Evolutionary conservation across 192 early-diverging fungal species (phyloP), one percentile per base, ranked within the genome.

Genomic region (Dimargaris cristalligena): DNA sequence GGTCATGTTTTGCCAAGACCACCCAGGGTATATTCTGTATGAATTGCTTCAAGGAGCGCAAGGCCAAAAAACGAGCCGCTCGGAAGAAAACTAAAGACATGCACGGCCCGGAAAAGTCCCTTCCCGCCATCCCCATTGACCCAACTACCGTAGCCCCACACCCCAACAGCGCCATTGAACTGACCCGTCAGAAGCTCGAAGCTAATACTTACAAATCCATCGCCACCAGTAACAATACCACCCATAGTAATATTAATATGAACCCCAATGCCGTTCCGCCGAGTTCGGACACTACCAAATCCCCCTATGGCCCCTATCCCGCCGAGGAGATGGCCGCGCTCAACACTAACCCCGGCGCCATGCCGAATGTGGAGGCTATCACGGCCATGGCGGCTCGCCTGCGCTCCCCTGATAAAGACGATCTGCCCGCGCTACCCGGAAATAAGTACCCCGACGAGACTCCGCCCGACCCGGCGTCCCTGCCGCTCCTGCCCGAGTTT

Each of bases 1-100:
- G 86, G 62, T 71, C 84, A 54, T 80, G 83, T 18, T 89, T 83
- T 73, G 83, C 84, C 48, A 82, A 89, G 64, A 89, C 87, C 45
- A 84, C 78, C 44, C 82, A 85, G 75, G 87, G 87, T 44, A 71
- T 89, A 30, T 87, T 81, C 60, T 89, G 87, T 58, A 84, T 83
- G 55, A 62, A 47, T 13, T 89, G 87, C 60, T 84, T 87, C 66
- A 74, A 77, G 31, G 75, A 83, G 64, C 69, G 83, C 28, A 75
- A 79, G 44, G 74, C 78, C 44, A 74, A 78, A 20, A 87, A 87
- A 58, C 74, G 78, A 61, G 78, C 64, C 52, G 78, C 67, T 49
- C 76, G 68, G 60, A 77, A 67, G 63, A 70, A 66, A 59, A 72
- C 62, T 62, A 74, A 69, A 46, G 69, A 71, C 41, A 64, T 68